These are phyloP conservation scores for Kwoniella newhampshirensis DNA, from an alignment of 768 basidiomycete species.

Conservation along the genomic window DNA sequence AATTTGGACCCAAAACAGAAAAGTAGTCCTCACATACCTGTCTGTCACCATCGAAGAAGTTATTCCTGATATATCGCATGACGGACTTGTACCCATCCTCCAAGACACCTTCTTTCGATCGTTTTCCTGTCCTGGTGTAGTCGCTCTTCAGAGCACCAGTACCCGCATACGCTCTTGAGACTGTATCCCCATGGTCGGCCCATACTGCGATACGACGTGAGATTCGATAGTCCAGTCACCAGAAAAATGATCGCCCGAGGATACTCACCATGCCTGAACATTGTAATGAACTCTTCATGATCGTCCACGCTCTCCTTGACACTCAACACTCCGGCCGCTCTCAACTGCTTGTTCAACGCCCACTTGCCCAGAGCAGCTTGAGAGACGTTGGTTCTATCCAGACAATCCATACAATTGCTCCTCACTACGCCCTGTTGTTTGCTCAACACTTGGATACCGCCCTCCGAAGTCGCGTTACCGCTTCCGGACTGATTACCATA, in stretches of 20 bases:
- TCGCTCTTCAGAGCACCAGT: constrained; percentile 96
- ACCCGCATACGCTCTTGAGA: constrained; percentile 87
- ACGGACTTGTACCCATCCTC: constrained; percentile 84
- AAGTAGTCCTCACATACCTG: constrained; percentile 60
- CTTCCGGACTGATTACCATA: constrained; percentile 7
- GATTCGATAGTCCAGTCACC: too few relatives aligned
- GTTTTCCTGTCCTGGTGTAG: constrained; percentile 88
- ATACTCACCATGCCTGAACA: constrained; percentile 80
- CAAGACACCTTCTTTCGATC: constrained; percentile 73
- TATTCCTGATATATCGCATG: constrained; percentile 89
- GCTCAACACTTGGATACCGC: constrained; percentile 55
- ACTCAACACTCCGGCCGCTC: constrained; percentile 68
- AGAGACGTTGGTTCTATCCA: constrained; percentile 95
- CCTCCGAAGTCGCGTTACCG: constrained; percentile 53
- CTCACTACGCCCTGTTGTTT: constrained; percentile 76
- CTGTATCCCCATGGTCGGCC: constrained; percentile 92
- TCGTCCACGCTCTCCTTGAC: constrained; percentile 74
- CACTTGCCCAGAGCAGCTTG: constrained; percentile 88
- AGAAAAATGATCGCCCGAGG: background rate
- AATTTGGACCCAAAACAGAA: background rate
- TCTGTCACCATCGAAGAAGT: constrained; percentile 90
- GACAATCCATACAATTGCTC: constrained; percentile 93
- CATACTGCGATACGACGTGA: constrained; percentile 69
- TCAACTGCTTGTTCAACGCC: constrained; percentile 75
- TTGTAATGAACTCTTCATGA: constrained; percentile 71